phyloP scores from a whole-genome alignment of 2,329 filamentous ascomycete species.

The Gyromitra esculenta region DNA sequence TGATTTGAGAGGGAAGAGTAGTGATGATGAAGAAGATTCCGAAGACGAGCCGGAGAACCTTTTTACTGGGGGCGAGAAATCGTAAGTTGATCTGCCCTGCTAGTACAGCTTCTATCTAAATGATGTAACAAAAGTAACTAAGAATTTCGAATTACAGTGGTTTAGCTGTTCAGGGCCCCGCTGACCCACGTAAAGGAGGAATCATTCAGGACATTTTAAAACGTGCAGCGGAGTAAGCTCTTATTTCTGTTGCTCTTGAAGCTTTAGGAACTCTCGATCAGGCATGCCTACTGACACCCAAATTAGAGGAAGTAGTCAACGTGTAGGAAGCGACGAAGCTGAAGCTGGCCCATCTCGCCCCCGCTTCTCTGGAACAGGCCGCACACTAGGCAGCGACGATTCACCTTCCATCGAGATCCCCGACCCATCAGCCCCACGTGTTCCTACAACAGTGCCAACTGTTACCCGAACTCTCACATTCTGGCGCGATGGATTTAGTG shows the following conservation, averaged over 20 bases:
- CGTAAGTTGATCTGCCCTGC: conserved; percentile 66
- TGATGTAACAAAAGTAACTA: conserved; percentile 22
- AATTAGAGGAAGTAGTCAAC: conserved; percentile 53
- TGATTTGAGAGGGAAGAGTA: conserved; percentile 60
- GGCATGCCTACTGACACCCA: conserved; percentile 8
- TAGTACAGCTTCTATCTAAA: conserved; percentile 55
- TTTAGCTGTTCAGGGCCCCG: conserved; percentile 73
- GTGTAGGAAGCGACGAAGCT: conserved; percentile 48
- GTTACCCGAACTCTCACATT: conserved; percentile 78
- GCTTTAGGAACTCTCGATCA: conserved; percentile 3
- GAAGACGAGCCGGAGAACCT: conserved; percentile 69
- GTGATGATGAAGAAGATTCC: conserved; percentile 67
- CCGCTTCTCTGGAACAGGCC: conserved; percentile 75
- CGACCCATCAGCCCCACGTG: conserved; percentile 65
- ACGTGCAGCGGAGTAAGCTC: conserved; percentile 69
- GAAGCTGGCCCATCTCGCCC: conserved; percentile 63
- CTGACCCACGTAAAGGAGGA: conserved; percentile 57
- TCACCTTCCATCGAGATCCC: conserved; percentile 74
- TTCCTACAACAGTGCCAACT: conserved; percentile 62
- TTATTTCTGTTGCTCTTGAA: background rate
- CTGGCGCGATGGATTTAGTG: conserved; percentile 85
- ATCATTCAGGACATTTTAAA: conserved; percentile 72
- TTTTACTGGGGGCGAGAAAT: conserved; percentile 88
- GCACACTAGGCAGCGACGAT: conserved; percentile 81
- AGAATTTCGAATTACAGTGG: conserved; percentile 60